phyloP scores from a whole-genome alignment of 495 filamentous ascomycete genomes.

The Pyrenula aspistea region DNA sequence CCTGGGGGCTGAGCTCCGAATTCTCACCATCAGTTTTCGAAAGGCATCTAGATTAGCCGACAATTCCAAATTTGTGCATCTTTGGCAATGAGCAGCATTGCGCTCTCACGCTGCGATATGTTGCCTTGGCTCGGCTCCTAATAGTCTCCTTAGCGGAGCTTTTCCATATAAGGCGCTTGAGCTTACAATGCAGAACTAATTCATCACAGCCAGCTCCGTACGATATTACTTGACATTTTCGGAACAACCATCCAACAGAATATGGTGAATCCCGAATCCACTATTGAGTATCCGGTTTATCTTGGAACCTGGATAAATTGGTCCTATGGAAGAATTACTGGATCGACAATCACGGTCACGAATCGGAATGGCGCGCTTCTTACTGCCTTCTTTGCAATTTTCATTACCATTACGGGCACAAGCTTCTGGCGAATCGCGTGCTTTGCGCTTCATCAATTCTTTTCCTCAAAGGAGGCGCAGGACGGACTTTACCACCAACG shows the following conservation, averaged over 20 bases:
- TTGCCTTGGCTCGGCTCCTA: too few relatives aligned
- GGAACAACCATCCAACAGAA: not conserved
- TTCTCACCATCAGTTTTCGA: too few relatives aligned
- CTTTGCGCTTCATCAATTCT: conserved; percentile 1
- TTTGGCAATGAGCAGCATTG: too few relatives aligned
- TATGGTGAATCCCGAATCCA: not conserved
- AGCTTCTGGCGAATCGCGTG: conserved; percentile 10
- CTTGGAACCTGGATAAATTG: conserved; percentile 11
- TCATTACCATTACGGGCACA: conserved; percentile 4
- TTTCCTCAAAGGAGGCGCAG: not conserved
- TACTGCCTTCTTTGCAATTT: conserved; percentile 10
- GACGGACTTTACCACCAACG: conserved; percentile 2
- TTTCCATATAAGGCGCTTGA: not conserved
- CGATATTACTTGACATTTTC: not conserved
- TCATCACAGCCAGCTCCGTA: not conserved
- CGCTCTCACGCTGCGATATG: too few relatives aligned
- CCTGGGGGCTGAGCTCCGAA: too few relatives aligned
- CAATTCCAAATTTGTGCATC: too few relatives aligned
- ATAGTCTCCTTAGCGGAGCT: not conserved
- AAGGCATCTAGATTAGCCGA: too few relatives aligned
- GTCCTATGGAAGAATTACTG: conserved; percentile 6
- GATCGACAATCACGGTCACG: conserved; percentile 9
- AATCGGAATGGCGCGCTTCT: conserved; percentile 3
- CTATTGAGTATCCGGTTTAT: conserved; percentile 1
- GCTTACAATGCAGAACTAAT: not conserved